phyloP scores from a whole-genome alignment of 176 grass and related monocot species.

The Ensete ventricosum region DNA sequence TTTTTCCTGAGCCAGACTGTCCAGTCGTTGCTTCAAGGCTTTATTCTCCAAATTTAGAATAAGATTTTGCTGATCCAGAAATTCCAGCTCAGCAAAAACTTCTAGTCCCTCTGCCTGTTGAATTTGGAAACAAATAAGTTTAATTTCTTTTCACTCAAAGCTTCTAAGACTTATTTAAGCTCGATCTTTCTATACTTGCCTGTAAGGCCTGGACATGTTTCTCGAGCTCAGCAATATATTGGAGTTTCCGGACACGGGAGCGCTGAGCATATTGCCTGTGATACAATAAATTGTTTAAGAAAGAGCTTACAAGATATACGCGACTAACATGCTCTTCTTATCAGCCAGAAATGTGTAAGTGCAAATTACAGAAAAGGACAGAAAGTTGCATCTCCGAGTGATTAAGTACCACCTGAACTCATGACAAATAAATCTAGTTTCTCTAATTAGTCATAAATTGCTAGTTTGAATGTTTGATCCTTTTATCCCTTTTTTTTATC shows the following conservation, averaged over 20 bases:
- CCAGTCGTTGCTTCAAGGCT: constrained; percentile 78
- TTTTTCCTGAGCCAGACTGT: constrained; percentile 83
- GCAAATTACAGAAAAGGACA: not conserved
- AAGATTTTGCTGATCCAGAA: constrained; percentile 91
- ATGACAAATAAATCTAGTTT: too few relatives aligned
- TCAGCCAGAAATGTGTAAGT: not conserved
- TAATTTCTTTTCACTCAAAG: not conserved
- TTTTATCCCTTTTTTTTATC: too few relatives aligned
- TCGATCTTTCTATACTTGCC: constrained; percentile 17
- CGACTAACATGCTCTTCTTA: not conserved
- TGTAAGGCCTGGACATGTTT: constrained; percentile 34
- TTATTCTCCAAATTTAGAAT: constrained; percentile 97
- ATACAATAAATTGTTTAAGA: not conserved
- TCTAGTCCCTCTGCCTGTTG: constrained; percentile 77
- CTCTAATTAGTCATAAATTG: too few relatives aligned
- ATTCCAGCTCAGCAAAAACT: constrained; percentile 87
- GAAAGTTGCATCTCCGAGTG: too few relatives aligned
- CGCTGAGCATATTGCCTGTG: constrained; percentile 19
- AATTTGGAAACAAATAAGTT: not conserved
- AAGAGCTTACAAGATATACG: not conserved
- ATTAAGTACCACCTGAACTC: too few relatives aligned
- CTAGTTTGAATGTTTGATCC: too few relatives aligned
- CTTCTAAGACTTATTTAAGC: not conserved
- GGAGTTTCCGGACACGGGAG: constrained; percentile 15
- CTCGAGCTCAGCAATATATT: constrained; percentile 19